phyloP scores from a whole-genome alignment of 2,329 filamentous ascomycete genomes.

The Stagonosporopsis rhizophila region DNA sequence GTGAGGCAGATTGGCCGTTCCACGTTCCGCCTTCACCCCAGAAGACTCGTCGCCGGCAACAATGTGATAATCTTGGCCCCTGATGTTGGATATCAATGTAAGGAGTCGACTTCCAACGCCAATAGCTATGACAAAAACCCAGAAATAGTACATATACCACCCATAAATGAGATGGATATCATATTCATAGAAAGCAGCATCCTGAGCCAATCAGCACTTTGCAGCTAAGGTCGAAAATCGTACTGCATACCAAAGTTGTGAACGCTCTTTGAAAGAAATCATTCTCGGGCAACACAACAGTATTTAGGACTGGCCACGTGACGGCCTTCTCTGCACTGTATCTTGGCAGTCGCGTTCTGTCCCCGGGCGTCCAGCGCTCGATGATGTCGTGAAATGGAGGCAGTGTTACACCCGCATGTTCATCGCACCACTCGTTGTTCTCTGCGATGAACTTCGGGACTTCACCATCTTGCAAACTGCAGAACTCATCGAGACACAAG shows the following conservation, averaged over 20 bases:
- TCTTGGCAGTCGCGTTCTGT: conserved; percentile 23
- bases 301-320: conserved; percentile 20
- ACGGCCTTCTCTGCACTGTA: conserved; percentile 32
- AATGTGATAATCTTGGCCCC: conserved; percentile 7
- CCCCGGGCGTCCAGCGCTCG: conserved; percentile 29
- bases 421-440: conserved; percentile 32
- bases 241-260: conserved; percentile 36
- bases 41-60: not conserved
- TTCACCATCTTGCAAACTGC: conserved; percentile 22
- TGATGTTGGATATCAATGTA: conserved; percentile 20
- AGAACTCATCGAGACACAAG: conserved; percentile 39
- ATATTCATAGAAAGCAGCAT: conserved; percentile 36
- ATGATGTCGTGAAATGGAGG: conserved; percentile 37
- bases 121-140: conserved; percentile 35
- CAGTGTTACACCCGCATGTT: conserved; percentile 30
- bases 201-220: conserved; percentile 22
- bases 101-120: conserved; percentile 34
- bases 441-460: conserved; percentile 27
- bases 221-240: not conserved
- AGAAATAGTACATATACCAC: conserved; percentile 46
- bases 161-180: conserved; percentile 42
- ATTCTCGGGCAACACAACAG: conserved; percentile 33
- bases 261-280: conserved; percentile 36
- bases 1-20: conserved; percentile 7
- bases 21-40: not conserved